Evolutionary conservation across 768 basidiomycete species (phyloP), one percentile per base, ranked within the genome.

Genomic region (Russula griseocarnosa): DNA sequence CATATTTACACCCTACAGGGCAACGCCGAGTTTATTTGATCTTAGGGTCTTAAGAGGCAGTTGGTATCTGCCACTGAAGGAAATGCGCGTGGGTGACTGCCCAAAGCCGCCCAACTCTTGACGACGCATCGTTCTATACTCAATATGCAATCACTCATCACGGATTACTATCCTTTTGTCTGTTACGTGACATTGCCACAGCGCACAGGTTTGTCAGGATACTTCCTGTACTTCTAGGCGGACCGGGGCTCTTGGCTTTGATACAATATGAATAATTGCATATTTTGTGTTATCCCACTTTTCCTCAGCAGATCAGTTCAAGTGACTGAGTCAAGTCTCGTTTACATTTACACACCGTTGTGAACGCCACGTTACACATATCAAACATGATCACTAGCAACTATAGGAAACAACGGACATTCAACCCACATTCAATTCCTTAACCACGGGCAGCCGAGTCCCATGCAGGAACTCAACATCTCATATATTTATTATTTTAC

Each of bases 181-280:
- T 95, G 96, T 69, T 98, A 98, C 72, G 90, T 96, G 38, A 97
- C 11, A 34, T 13, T 66, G 90, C 91, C 2, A 92, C 98, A 92
- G n/a, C n/a, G n/a, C n/a, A n/a, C n/a, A n/a, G n/a, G n/a, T n/a
- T n/a, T n/a, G n/a, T n/a, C n/a, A n/a, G 94, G 95, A 97, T 70
- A 96, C 77, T 95, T 93, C 74, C 93, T 95, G 3, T 34, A 9
- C 34, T 34, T 34, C 8, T 34, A 34, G 32, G 94, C 16, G 82
- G 82, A 11, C 80, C 97, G 50, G 95, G 89, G 1, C 74, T 97
- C 38, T 74, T 95, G 30, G 87, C 93, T 24, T 79, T 96, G 47
- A 74, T 95, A 70, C 91, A 94, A 70, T 83, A 91, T 62, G 94
- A 97, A 77, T 92, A 81, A 72, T 36, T 52, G 42, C 34, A 49